These are phyloP conservation scores for Bolboschoenus planiculmis DNA, from an alignment of 176 grass and related monocot genomes.

Conservation along the genomic window DNA sequence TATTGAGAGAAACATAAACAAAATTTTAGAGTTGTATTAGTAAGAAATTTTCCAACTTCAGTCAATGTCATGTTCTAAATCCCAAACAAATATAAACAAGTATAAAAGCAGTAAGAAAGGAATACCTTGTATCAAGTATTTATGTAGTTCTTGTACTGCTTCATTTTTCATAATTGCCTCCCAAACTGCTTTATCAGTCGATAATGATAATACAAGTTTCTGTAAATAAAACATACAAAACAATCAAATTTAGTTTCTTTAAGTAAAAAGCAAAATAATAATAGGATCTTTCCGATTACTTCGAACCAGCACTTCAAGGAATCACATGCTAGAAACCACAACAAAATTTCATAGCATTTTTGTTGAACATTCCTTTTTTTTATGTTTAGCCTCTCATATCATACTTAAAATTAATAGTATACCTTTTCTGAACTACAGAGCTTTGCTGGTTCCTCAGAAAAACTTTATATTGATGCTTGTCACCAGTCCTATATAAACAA, in stretches of 20 bases:
- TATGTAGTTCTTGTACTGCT: constrained; percentile 75
- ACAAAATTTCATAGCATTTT: neutral
- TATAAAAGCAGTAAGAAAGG: neutral
- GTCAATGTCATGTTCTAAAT: neutral
- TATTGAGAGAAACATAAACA: neutral
- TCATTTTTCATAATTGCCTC: constrained; percentile 87
- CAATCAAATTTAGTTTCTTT: constrained; percentile 8
- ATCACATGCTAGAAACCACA: neutral
- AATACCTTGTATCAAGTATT: constrained; percentile 55
- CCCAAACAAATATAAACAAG: constrained; percentile 4
- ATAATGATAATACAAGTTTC: constrained; percentile 88
- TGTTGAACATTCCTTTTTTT: neutral
- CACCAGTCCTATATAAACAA: neutral
- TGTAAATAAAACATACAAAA: constrained; percentile 26
- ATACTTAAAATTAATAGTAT: neutral
- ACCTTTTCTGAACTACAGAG: neutral
- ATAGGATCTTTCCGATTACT: neutral
- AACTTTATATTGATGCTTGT: neutral
- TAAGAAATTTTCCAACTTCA: neutral
- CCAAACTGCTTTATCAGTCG: constrained; percentile 84
- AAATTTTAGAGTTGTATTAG: neutral
- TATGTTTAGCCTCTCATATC: neutral
- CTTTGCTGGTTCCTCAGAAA: neutral
- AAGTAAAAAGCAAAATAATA: neutral
- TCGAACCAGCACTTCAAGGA: neutral